These are phyloP conservation scores for Aschersonia sp. DNA, from an alignment of 2,329 filamentous ascomycete genomes.

Conservation along the genomic window DNA sequence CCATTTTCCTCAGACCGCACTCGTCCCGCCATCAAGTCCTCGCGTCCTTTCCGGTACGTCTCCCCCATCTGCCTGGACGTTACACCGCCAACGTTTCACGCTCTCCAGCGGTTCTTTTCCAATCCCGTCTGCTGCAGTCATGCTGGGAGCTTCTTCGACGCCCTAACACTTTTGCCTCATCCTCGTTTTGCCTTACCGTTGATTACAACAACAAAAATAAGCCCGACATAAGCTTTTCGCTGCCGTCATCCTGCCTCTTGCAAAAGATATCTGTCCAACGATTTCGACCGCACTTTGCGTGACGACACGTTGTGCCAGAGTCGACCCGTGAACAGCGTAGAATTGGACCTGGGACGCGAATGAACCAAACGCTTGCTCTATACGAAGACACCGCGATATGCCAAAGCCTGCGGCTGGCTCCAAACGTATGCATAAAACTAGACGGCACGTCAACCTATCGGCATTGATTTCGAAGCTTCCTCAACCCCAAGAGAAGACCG, in stretches of 20 bases:
- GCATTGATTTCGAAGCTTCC: not conserved
- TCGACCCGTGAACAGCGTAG: no score
- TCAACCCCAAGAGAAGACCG: not conserved
- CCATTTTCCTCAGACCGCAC: not conserved
- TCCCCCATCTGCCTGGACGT: conserved; percentile 8
- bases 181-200: not conserved
- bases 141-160: not conserved
- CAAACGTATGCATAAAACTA: no score
- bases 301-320: no score
- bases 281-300: no score
- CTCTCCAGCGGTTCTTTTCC: conserved; percentile 6
- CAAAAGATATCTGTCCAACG: no score
- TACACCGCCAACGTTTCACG: conserved; percentile 13
- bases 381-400: no score
- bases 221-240: no score
- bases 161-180: not conserved
- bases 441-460: no score
- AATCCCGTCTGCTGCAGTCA: not conserved
- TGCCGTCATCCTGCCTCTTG: no score
- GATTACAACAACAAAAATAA: not conserved
- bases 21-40: not conserved
- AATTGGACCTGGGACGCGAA: no score
- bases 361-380: no score
- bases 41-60: conserved; percentile 1
- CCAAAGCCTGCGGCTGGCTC: no score